phyloP scores from a whole-genome alignment of 331 rosid species.

The Quercus phellos region DNA sequence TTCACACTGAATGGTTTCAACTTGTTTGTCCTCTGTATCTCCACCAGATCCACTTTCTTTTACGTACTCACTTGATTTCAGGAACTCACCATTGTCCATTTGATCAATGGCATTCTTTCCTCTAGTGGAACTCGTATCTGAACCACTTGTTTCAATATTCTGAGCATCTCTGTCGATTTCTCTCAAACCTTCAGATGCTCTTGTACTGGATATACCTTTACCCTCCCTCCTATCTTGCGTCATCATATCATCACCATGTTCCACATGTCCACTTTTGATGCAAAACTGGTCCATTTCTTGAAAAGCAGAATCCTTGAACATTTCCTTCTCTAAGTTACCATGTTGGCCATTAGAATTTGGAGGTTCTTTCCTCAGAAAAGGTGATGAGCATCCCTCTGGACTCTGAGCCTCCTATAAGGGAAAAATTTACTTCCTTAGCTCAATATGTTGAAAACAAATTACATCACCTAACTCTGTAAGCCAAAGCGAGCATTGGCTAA shows the following conservation, averaged over 20 bases:
- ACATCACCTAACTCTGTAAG: constrained; percentile 28
- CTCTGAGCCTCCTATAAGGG: constrained; percentile 62
- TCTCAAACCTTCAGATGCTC: constrained; percentile 42
- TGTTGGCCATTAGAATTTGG: constrained; percentile 34
- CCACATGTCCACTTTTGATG: constrained; percentile 34
- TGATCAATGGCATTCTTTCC: constrained; percentile 52
- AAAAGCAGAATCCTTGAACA: constrained; percentile 61
- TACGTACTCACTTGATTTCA: constrained; percentile 40
- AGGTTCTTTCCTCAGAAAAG: constrained; percentile 41
- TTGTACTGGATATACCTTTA: constrained; percentile 45
- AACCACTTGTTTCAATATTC: constrained; percentile 87
- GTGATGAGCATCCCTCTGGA: constrained; percentile 46
- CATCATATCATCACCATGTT: constrained; percentile 35
- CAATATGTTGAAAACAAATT: constrained; percentile 26
- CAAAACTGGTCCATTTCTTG: constrained; percentile 42
- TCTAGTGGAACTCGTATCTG: constrained; percentile 73
- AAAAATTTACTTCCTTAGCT: constrained; percentile 42
- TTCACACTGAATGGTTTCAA: constrained; percentile 47
- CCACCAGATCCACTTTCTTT: constrained; percentile 44
- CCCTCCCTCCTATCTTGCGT: constrained; percentile 35
- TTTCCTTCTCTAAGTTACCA: constrained; percentile 56
- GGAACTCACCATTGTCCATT: constrained; percentile 37
- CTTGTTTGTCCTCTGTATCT: constrained; percentile 61
- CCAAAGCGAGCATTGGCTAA: constrained; percentile 24
- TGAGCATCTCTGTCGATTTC: constrained; percentile 54